A percentile compares a stretch with the other conserved stretches of the same genome.
These are phyloP conservation scores for Penicillium steckii DNA, from an alignment of 495 filamentous ascomycete species.

Conservation along the genomic window DNA sequence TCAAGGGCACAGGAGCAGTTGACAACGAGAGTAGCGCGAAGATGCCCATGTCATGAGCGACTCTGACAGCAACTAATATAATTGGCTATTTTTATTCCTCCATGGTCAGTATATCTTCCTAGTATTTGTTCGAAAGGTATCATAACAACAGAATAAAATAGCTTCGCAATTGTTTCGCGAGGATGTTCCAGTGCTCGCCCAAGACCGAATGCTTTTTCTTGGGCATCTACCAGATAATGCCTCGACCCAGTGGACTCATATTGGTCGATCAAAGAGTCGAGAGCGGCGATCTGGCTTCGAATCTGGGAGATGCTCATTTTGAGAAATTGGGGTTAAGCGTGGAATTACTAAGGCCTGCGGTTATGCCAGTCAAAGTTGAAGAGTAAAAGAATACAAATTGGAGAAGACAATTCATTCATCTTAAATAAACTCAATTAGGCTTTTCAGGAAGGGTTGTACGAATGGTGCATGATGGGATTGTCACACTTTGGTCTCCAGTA, in stretches of 20 bases:
- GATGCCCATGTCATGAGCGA: conserved; percentile 3
- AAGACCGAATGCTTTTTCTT: neutral
- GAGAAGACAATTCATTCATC: no score
- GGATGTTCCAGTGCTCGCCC: neutral
- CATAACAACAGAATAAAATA: neutral
- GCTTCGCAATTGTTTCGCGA: neutral
- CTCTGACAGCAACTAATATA: neutral
- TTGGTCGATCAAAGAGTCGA: neutral
- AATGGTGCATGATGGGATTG: no score
- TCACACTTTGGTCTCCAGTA: no score
- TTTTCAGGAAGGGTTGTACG: no score
- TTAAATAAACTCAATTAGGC: no score
- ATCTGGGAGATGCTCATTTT: neutral
- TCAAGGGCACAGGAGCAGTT: neutral
- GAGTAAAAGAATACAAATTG: neutral
- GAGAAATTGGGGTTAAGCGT: neutral
- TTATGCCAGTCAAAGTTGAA: neutral
- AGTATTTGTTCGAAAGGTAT: neutral
- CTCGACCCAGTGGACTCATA: neutral
- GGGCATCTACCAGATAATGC: neutral
- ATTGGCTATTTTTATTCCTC: neutral
- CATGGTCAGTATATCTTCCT: neutral
- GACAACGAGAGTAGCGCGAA: neutral
- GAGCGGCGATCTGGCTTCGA: neutral
- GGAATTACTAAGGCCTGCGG: neutral